Evolutionary conservation across 176 grass and related monocot species (phyloP), one percentile per base, ranked within the genome.

Genomic region (Eragrostis curvula): DNA sequence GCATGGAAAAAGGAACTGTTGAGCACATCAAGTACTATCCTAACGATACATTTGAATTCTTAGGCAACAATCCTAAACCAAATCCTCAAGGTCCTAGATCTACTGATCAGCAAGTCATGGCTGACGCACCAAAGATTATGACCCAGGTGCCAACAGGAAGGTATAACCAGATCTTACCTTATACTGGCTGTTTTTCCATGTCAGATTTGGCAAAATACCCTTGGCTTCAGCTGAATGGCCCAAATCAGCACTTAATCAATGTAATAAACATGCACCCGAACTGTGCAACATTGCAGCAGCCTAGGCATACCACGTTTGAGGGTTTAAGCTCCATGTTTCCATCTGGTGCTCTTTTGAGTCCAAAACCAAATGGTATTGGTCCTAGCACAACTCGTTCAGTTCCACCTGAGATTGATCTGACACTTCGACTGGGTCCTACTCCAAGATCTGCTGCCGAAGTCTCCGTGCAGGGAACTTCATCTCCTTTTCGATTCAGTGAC

Each of bases 11-110:
- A 17, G 50, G 66, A 10, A 81, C 9, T 14, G 79, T 81, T 27
- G 56, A 41, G 36, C 79, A 81, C 40, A 45, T 58, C 51, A 81
- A 59, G 23, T 81, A 70, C 40, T 46, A 58, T 5, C 79, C 79
- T 15, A 66, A 70, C 16, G 66, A 59, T 25, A 14, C 50, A 0
- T 81, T 45, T 55, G 13, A 27, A 0, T 72, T 58, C 24, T 30
- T 18, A 30, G 44, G 66, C 40, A 25, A 66, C 9, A 21, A 47
- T 48, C 59, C 25, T 8, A 18, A 62, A 4, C 8, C 13, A 28
- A 20, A 29, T 0, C 69, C 12, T 71, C 74, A 47, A 32, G 24
- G 1, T 48, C 25, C 43, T 2, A 46, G n/a, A 76, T 15, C 55
- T 62, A 32, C 14, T 11, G 1, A 6, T 2, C 74, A 24, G 5